Conservation (phyloP, 2,329 filamentous ascomycete species). For the Harringtonia aguacate region DNA sequence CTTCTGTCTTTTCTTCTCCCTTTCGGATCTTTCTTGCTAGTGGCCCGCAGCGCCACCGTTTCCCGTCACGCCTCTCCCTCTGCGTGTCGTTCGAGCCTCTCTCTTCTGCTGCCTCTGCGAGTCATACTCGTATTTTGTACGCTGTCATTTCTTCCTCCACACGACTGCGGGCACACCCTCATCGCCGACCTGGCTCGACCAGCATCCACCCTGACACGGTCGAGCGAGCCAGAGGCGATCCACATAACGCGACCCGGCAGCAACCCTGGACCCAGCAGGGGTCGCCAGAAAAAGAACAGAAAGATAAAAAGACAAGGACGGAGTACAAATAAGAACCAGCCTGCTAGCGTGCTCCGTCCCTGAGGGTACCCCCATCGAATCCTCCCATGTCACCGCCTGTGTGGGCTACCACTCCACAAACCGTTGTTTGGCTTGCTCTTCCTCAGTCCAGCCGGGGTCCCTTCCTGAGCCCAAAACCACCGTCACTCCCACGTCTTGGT, state of each 20-base stretch:
- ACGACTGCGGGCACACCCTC: too few relatives aligned
- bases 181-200: too few relatives aligned
- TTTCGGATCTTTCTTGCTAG: too few relatives aligned
- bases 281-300: not conserved
- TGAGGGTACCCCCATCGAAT: constrained; percentile 5
- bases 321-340: constrained; percentile 2
- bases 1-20: too few relatives aligned
- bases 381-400: constrained; percentile 9
- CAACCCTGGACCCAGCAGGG: constrained; percentile 8
- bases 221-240: not conserved
- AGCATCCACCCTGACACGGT: constrained; percentile 4
- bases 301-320: not conserved
- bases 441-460: too few relatives aligned
- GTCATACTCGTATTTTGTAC: too few relatives aligned
- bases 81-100: too few relatives aligned
- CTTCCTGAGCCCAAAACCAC: constrained; percentile 7
- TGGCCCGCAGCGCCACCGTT: too few relatives aligned
- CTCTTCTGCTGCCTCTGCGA: too few relatives aligned
- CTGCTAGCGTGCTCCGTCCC: constrained; percentile 8
- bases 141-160: too few relatives aligned
- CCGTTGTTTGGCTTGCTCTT: constrained; percentile 9
- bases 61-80: too few relatives aligned
- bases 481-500: constrained; percentile 4
- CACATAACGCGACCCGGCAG: constrained; percentile 10
- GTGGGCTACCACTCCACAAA: constrained; percentile 10